Evolutionary conservation across 139 green algal species (phyloP), one percentile per base, ranked within the genome.

Genomic region (Picocystis salinarum): DNA sequence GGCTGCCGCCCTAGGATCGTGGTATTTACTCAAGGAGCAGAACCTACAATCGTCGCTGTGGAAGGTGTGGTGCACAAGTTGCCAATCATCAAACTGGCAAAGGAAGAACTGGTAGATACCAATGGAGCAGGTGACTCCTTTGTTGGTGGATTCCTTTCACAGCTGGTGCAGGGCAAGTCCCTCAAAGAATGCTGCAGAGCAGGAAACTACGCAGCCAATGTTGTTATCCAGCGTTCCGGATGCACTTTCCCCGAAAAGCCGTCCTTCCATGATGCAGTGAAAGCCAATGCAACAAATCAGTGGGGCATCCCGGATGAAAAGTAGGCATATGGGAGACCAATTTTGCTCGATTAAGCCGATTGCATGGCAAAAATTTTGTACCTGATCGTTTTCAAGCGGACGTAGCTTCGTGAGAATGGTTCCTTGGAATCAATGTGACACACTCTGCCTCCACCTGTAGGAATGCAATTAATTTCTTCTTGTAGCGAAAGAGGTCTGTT

Each of bases 141-240:
- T 17, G 88, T 98, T 23, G 88, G 88, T 27, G 88, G 88, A 45
- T 98, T 95, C 79, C 66, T 98, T 12, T 82, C 71, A 1, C 86
- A 96, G 74, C 65, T 98, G 22, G 74, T 83, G 33, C 34, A 33
- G 5, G 88, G 85, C 39, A 91, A 91, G 70, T 56, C 67, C 31
- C 44, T 80, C 3, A 40, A 42, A 19, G 77, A 93, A 48, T 84
- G 70, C 53, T 54, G 74, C 33, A 50, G 73, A 1, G 88, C 89
- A 5, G 88, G 88, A 28, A 83, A 90, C 65, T 98, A 86, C 62
- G 82, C 79, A 15, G 88, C 85, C 3, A 73, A 73, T 49, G 48
- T 80, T 15, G 77, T 98, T 66, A 95, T 98, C 57, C 86, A 96
- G 67, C 66, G 64, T 29, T 81, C 73, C 15, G 86, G 87, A 4